Evolutionary conservation across 371 early-diverging fungal genomes (phyloP), one percentile per base, ranked within the genome.

Genomic region (Mucor lusitanicus): DNA sequence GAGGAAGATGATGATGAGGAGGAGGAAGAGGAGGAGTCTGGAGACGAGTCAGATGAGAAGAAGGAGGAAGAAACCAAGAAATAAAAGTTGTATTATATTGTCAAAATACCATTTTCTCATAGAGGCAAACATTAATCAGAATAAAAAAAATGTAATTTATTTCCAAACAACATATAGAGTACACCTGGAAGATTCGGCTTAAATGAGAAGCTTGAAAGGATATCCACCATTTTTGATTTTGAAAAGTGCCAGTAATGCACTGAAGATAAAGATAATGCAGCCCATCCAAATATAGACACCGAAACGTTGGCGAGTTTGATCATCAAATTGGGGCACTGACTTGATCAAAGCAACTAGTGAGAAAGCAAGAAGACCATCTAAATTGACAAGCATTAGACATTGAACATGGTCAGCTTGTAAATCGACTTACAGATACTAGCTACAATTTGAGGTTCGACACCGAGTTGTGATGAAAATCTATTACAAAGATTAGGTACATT

Each of bases 381-480:
- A 42, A 39, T 60, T 50, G 32, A 46, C 8, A 35, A 44, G 48
- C 30, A n/a, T 44, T 40, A 56, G 12, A 5, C 1, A 40, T 9
- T 40, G 17, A 17, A 40, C 23, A 11, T 58, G 50, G 7, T 13
- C 28, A n/a, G 37, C 37, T 1, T 28, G 48, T 32, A 15, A 27
- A 37, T 30, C 21, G 46, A 82, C 89, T 76, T 89, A 95, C 95
- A 94, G 23, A 94, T 76, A 35, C 86, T 68, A 11, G 90, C 92
- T 11, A 92, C 84, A 28, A 95, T 83, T 68, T 92, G 92, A 11
- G 88, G 85, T 77, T 95, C 96, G 46, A 92, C 69, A 23, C 90
- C 90, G 67, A 87, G 85, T 77, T 95, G 96, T 25, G 85, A 81
- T 67, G 89, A 88, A 77, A 93, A 93, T 3, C 93, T 93, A 48